These are phyloP conservation scores for Eleusine indica DNA, from an alignment of 176 grass and related monocot genomes.

Conservation along the genomic window DNA sequence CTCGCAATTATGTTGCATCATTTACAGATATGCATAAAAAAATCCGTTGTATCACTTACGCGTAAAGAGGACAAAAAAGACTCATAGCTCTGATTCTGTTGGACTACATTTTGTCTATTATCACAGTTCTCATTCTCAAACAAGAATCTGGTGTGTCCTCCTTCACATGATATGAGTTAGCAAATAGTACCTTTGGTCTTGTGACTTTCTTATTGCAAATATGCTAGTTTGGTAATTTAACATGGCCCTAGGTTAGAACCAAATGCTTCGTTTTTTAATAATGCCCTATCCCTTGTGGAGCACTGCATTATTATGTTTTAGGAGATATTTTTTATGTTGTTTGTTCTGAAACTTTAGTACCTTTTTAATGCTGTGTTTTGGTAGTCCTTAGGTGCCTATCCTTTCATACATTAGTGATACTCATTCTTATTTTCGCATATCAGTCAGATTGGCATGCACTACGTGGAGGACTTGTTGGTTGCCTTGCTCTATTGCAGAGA, in stretches of 20 bases:
- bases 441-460: constrained; percentile 96
- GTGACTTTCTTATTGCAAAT: constrained; percentile 21
- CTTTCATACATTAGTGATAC: constrained; percentile 7
- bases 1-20: not conserved
- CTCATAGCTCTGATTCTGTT: not conserved
- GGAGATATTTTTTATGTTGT: not conserved
- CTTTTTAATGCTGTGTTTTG: constrained; percentile 22
- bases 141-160: not conserved
- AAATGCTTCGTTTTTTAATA: not conserved
- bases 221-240: not conserved
- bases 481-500: constrained; percentile 74
- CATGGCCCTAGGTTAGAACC: constrained; percentile 5
- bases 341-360: constrained; percentile 2
- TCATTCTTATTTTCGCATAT: constrained; percentile 37
- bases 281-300: not conserved
- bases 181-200: constrained; percentile 23
- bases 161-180: constrained; percentile 22
- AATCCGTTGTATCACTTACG: not conserved
- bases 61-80: not conserved
- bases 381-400: not conserved
- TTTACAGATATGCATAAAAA: not conserved
- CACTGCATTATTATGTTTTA: not conserved
- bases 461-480: constrained; percentile 79
- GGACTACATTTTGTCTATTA: constrained; percentile 3
- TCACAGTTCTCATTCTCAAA: constrained; percentile 9